Percentiles rank a stretch among this genome's conserved stretches.
Conservation (phyloP, 1,284 basidiomycete genomes). For the Boletus calvinii region DNA sequence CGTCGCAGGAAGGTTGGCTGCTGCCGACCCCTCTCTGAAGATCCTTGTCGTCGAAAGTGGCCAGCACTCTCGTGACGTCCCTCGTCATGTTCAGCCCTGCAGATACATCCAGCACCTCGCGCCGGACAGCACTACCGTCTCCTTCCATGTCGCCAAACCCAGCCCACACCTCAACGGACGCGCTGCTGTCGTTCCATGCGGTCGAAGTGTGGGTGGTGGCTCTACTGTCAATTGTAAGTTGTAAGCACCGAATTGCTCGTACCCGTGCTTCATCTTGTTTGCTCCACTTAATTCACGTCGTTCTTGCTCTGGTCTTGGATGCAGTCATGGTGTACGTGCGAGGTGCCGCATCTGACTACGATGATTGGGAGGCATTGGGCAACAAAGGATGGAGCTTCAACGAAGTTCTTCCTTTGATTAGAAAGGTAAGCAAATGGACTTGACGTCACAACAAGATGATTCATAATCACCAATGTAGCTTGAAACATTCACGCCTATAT, state of each 20-base stretch:
- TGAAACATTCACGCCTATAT: constrained; percentile 47
- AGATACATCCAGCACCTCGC: constrained; percentile 42
- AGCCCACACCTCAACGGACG: constrained; percentile 47
- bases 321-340: constrained; percentile 55
- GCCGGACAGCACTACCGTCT: constrained; percentile 42
- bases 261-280: background rate
- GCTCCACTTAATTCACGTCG: background rate
- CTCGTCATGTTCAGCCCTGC: constrained; percentile 50
- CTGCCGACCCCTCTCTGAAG: constrained; percentile 19
- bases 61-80: constrained; percentile 33
- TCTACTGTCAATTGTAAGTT: constrained; percentile 55
- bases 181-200: constrained; percentile 40
- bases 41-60: constrained; percentile 21
- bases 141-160: constrained; percentile 42
- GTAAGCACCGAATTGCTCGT: background rate
- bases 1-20: constrained; percentile 17
- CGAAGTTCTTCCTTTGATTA: constrained; percentile 48
- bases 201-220: constrained; percentile 56
- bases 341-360: constrained; percentile 54
- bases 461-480: constrained; percentile 33
- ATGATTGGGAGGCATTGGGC: constrained; percentile 51
- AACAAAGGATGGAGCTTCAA: constrained; percentile 54
- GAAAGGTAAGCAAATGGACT: constrained; percentile 39
- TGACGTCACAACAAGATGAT: too few relatives aligned
- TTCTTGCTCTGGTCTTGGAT: constrained; percentile 10